Evolutionary conservation across 805 yeast genomes (phyloP).

Genomic region (Lachancea cidri): DNA sequence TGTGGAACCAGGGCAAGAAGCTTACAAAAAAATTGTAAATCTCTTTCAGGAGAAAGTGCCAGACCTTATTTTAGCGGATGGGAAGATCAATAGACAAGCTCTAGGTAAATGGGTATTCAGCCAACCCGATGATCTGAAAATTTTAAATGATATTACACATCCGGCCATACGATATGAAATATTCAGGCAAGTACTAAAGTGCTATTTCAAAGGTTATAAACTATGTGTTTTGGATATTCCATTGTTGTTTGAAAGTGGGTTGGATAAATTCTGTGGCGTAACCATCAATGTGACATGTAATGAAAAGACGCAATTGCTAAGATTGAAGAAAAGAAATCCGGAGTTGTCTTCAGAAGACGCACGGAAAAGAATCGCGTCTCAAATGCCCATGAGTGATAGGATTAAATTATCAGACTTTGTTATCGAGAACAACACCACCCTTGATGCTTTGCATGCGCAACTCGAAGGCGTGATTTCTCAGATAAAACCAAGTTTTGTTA

Average conservation of each 20-base stretch:
- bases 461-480: constrained; percentile 38
- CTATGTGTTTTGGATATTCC: constrained; percentile 87
- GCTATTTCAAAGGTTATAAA: constrained; percentile 53
- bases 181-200: constrained; percentile 45
- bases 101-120: constrained; percentile 78
- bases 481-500: constrained; percentile 36
- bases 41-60: constrained; percentile 55
- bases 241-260: constrained; percentile 71
- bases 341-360: constrained; percentile 65
- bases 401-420: constrained; percentile 57
- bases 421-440: constrained; percentile 53
- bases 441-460: constrained; percentile 40
- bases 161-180: constrained; percentile 74
- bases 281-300: constrained; percentile 65
- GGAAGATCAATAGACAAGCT: constrained; percentile 54
- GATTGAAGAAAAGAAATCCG: constrained; percentile 65
- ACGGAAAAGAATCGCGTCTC: constrained; percentile 63
- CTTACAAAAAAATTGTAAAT: constrained; percentile 58
- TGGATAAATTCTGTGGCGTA: constrained; percentile 66
- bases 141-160: constrained; percentile 74
- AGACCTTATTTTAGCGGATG: constrained; percentile 39
- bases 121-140: constrained; percentile 49
- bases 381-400: constrained; percentile 61
- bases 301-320: constrained; percentile 49
- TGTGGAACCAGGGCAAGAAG: constrained; percentile 72